A percentile compares a stretch with the other conserved stretches of the same genome.
phyloP scores from a whole-genome alignment of 768 basidiomycete species.

The Termitomyces sp. region DNA sequence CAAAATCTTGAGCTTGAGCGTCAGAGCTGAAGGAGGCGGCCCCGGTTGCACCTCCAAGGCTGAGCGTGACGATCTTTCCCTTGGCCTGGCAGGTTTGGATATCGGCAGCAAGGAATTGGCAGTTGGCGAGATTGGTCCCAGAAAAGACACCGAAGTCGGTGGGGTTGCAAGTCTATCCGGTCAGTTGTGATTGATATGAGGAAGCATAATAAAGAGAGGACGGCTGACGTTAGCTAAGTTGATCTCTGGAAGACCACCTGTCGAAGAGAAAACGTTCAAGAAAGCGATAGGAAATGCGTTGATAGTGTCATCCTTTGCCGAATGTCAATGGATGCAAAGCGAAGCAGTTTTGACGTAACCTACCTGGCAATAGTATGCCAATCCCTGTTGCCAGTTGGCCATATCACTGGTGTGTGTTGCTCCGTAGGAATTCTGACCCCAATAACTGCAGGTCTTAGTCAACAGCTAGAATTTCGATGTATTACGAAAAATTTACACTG shows the following conservation, averaged over 20 bases:
- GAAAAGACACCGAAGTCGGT: constrained; percentile 38
- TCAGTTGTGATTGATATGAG: not conserved
- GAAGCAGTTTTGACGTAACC: not conserved
- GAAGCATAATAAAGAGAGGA: not conserved
- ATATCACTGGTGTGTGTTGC: constrained; percentile 40
- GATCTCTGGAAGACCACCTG: constrained; percentile 52
- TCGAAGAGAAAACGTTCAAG: constrained; percentile 53
- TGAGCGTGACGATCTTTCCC: constrained; percentile 45
- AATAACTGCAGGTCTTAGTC: constrained; percentile 39
- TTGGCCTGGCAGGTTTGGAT: constrained; percentile 54
- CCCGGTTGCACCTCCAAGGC: constrained; percentile 50
- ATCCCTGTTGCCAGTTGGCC: constrained; percentile 51
- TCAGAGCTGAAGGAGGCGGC: constrained; percentile 45
- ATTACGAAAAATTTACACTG: constrained; percentile 32
- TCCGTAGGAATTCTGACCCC: constrained; percentile 74
- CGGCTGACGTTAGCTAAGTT: constrained; percentile 50
- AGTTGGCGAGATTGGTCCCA: constrained; percentile 54
- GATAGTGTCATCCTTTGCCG: constrained; percentile 45
- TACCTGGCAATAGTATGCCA: constrained; percentile 55
- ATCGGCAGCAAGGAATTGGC: constrained; percentile 46
- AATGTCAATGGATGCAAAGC: not conserved
- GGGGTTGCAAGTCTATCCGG: constrained; percentile 42
- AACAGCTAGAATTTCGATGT: not conserved
- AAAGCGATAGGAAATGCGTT: constrained; percentile 60
- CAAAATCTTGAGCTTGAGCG: constrained; percentile 45